Evolutionary conservation across 1,284 basidiomycete genomes (phyloP), one percentile per base, ranked within the genome.

Genomic region (Irpex sp.): DNA sequence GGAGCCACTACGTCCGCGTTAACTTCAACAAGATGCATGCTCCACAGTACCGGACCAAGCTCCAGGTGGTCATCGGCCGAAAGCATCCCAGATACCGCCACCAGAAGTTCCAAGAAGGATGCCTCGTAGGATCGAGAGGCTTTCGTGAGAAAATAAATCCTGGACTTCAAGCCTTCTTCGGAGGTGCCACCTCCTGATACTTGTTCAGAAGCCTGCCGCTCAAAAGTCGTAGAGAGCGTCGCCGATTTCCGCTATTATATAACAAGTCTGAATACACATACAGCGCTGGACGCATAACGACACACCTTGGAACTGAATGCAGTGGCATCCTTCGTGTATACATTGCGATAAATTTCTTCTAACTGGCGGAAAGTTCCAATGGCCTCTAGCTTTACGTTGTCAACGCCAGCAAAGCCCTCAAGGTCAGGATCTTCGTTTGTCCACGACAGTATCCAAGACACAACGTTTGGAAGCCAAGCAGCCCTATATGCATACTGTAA

Each of bases 11-110:
- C 70, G 44, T 77, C 78, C 0, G 77, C 66, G 65, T 85, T 78
- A 15, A 69, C 58, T 26, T 70, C 74, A 34, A 78, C 73, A n/a
- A 88, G 70, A 67, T 83, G 81, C 57, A 79, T 71, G 58, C 79
- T 74, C 89, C 89, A 92, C 6, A 91, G 69, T 21, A 81, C 70
- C 4, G 81, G 78, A 0, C 81, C 81, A 31, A 91, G 74, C 2
- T 72, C 73, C 19, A 73, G 66, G 66, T 83, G 83, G 61, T 89
- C 82, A 8, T 82, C 78, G 0, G 74, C 62, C 8, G 75, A 74
- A 47, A 91, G 71, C 44, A 87, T 68, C 0, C 81, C 80, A 4
- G 85, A 88, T 61, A 90, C 75, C 2, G 83, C 74, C 5, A 91
- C 88, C 8, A 91, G 75, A 7, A 91, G 76, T 64, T 85, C 82